Evolutionary conservation across 1,284 basidiomycete genomes (phyloP).

Genomic region (Grifola frondosa): DNA sequence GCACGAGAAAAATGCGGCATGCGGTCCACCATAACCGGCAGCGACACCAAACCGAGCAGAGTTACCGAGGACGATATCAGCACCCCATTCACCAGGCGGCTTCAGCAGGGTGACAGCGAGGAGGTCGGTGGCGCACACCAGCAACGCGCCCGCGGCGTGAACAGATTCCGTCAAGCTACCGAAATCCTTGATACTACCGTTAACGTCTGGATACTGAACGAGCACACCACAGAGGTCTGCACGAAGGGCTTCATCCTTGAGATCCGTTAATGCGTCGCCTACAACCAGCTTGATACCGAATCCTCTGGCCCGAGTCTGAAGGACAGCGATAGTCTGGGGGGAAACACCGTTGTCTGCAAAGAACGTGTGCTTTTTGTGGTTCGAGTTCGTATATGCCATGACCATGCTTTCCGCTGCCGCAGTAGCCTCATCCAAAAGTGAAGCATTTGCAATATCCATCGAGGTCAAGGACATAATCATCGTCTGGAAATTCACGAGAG

Average conservation of each 20-base stretch:
- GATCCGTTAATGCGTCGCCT: slow-evolving; percentile 53
- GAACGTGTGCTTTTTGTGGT: slow-evolving; percentile 81
- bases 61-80: slow-evolving; percentile 94
- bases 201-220: slow-evolving; percentile 90
- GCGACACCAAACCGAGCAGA: slow-evolving; percentile 95
- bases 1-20: slow-evolving; percentile 95
- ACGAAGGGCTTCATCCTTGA: slow-evolving; percentile 53
- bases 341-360: slow-evolving; percentile 81
- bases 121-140: slow-evolving; percentile 89
- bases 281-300: slow-evolving; percentile 84
- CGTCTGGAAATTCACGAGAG: slow-evolving; percentile 95
- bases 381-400: slow-evolving; percentile 68
- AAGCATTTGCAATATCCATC: slow-evolving; percentile 95
- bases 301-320: slow-evolving; percentile 85
- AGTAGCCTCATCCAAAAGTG: slow-evolving; percentile 88
- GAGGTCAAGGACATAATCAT: slow-evolving; percentile 94
- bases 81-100: slow-evolving; percentile 98
- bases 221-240: slow-evolving; percentile 84
- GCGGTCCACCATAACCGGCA: slow-evolving; percentile 87
- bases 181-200: slow-evolving; percentile 86
- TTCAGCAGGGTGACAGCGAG: slow-evolving; percentile 92
- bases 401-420: slow-evolving; percentile 94
- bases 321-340: slow-evolving; percentile 86
- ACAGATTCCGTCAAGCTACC: slow-evolving; percentile 63
- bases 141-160: slow-evolving; percentile 77